Evolutionary conservation across 139 green algal species (phyloP).

Genomic region (Micromonas pusilla): DNA sequence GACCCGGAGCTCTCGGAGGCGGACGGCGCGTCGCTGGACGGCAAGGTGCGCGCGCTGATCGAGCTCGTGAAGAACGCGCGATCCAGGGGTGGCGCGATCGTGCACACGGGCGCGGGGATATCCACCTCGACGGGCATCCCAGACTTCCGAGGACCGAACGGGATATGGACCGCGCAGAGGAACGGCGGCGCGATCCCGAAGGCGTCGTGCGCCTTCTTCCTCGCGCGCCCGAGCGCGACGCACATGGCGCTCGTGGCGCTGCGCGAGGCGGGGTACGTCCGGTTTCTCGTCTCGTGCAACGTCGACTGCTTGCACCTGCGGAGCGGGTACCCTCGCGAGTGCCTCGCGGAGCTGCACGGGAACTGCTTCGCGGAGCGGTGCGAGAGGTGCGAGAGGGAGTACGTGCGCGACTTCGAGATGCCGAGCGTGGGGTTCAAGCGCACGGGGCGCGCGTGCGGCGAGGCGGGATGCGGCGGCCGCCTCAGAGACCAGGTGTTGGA

Average conservation of each 20-base stretch:
- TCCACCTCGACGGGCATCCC: constrained; percentile 83
- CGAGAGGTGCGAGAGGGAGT: constrained; percentile 57
- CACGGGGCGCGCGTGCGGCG: constrained; percentile 65
- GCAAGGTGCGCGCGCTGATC: neutral
- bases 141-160: constrained; percentile 82
- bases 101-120: constrained; percentile 90
- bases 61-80: constrained; percentile 40
- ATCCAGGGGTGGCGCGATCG: constrained; percentile 41
- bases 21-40: neutral
- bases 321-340: constrained; percentile 31
- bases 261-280: constrained; percentile 40
- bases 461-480: constrained; percentile 45
- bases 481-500: constrained; percentile 78
- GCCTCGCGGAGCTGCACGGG: constrained; percentile 89
- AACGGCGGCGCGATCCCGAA: constrained; percentile 48
- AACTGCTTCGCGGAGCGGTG: constrained; percentile 92
- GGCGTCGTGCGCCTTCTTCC: constrained; percentile 59
- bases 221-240: constrained; percentile 68
- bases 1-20: constrained; percentile 32
- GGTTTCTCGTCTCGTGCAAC: constrained; percentile 34
- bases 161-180: constrained; percentile 85
- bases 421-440: constrained; percentile 78
- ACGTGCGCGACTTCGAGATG: constrained; percentile 89
- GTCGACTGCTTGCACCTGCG: constrained; percentile 11
- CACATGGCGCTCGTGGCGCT: constrained; percentile 55